phyloP scores from a whole-genome alignment of 2,329 filamentous ascomycete species.

The Claviceps africana region DNA sequence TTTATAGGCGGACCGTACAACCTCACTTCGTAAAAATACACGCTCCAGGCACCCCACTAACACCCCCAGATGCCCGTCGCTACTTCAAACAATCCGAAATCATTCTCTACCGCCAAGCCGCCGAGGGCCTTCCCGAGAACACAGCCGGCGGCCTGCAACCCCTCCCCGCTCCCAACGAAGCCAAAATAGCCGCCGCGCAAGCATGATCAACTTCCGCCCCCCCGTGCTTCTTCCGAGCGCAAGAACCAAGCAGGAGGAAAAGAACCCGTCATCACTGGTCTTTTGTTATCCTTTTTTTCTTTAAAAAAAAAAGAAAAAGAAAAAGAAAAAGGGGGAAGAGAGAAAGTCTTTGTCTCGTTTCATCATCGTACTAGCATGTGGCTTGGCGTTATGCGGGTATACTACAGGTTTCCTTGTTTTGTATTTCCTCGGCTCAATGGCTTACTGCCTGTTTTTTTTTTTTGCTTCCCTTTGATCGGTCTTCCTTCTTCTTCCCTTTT shows the following conservation, averaged over 20 bases:
- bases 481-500: background rate
- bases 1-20: no score
- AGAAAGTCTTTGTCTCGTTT: conserved; percentile 9
- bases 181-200: conserved; percentile 28
- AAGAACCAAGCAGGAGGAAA: background rate
- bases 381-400: conserved; percentile 23
- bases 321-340: background rate
- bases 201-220: conserved; percentile 2
- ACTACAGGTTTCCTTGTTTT: background rate
- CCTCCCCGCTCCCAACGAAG: conserved; percentile 30
- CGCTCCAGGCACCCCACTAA: background rate
- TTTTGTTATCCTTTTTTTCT: background rate
- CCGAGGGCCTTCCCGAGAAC: conserved; percentile 30
- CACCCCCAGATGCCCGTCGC: conserved; percentile 61
- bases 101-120: conserved; percentile 77
- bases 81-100: conserved; percentile 99
- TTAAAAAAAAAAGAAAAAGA: no score
- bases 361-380: conserved; percentile 21
- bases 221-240: no score
- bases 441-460: background rate
- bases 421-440: no score
- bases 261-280: background rate
- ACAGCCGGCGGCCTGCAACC: conserved; percentile 23
- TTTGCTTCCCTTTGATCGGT: background rate
- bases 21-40: background rate